Conservation (phyloP, 352 stramenopile genomes). For the Phytopythium litorale region DNA sequence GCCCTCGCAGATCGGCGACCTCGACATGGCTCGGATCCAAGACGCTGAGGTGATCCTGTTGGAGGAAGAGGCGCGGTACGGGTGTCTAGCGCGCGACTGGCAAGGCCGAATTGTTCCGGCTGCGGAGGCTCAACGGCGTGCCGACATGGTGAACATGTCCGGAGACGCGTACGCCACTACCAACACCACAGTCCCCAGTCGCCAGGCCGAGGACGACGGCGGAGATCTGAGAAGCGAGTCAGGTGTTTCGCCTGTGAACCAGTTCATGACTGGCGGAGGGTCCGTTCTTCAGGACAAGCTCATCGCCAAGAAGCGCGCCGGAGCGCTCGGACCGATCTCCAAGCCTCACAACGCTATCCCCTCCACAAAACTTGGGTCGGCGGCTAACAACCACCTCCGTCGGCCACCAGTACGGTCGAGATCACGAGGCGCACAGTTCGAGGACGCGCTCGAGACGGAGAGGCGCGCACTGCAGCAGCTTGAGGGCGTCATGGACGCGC, state of each 20-base stretch:
- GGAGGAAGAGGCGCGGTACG: constrained; percentile 62
- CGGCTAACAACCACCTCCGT: not conserved
- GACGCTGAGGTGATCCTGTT: constrained; percentile 65
- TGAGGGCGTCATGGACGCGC: constrained; percentile 35
- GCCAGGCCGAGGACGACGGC: not conserved
- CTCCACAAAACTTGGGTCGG: not conserved
- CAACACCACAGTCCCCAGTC: not conserved
- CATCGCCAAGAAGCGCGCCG: constrained; percentile 60
- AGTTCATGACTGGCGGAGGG: not conserved
- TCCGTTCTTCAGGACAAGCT: constrained; percentile 24
- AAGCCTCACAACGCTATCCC: constrained; percentile 38
- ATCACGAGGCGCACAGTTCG: constrained; percentile 65
- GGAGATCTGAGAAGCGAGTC: constrained; percentile 1
- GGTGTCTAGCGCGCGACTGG: constrained; percentile 60
- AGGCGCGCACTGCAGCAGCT: constrained; percentile 35
- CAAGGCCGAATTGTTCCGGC: constrained; percentile 68
- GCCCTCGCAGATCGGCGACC: constrained; percentile 76
- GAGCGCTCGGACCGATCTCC: constrained; percentile 61
- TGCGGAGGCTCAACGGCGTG: constrained; percentile 44
- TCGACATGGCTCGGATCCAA: constrained; percentile 79
- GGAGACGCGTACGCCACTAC: constrained; percentile 30
- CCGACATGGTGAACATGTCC: constrained; percentile 58
- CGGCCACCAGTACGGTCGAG: constrained; percentile 17
- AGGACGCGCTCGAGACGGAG: constrained; percentile 62
- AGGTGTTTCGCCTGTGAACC: not conserved